Conservation (phyloP, 805 yeast genomes). For the Myxozyma vanderwaltii region DNA sequence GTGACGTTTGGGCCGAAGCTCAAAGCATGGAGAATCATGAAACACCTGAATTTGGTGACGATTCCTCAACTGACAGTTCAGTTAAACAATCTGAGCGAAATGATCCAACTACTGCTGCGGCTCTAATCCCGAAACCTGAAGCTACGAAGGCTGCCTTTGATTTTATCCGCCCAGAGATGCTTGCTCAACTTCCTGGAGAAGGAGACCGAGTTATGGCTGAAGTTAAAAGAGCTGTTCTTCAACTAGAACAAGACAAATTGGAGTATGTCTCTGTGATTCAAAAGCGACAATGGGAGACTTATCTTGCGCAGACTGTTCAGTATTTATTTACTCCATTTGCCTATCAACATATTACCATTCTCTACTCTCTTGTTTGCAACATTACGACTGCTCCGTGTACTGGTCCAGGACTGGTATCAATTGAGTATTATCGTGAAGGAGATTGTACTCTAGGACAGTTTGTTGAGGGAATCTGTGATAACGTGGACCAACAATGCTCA, state of each 20-base stretch:
- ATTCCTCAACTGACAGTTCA: neutral
- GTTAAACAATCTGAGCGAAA: neutral
- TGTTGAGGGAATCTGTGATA: conserved; percentile 73
- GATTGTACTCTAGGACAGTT: conserved; percentile 89
- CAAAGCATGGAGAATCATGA: neutral
- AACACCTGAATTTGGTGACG: neutral
- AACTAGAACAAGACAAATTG: conserved; percentile 36
- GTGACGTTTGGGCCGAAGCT: neutral
- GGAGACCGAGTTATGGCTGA: conserved; percentile 15
- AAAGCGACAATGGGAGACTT: conserved; percentile 69
- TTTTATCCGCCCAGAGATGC: conserved; percentile 18
- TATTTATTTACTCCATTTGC: conserved; percentile 65
- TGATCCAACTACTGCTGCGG: neutral
- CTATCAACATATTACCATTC: conserved; percentile 77
- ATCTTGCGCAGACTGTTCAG: conserved; percentile 51
- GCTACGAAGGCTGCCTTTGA: conserved; percentile 3
- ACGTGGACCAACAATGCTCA: conserved; percentile 67
- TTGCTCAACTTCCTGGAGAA: conserved; percentile 21
- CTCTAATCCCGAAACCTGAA: conserved; percentile 2
- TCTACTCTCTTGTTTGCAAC: conserved; percentile 80
- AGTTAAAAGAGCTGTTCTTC: conserved; percentile 20
- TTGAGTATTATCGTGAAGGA: conserved; percentile 87
- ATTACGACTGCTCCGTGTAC: conserved; percentile 87
- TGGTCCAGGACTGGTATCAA: conserved; percentile 83
- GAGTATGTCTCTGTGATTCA: conserved; percentile 40